These are phyloP conservation scores for Paramecium pentaurelia DNA, from an alignment of 73 alveolate species.

Conservation along the genomic window DNA sequence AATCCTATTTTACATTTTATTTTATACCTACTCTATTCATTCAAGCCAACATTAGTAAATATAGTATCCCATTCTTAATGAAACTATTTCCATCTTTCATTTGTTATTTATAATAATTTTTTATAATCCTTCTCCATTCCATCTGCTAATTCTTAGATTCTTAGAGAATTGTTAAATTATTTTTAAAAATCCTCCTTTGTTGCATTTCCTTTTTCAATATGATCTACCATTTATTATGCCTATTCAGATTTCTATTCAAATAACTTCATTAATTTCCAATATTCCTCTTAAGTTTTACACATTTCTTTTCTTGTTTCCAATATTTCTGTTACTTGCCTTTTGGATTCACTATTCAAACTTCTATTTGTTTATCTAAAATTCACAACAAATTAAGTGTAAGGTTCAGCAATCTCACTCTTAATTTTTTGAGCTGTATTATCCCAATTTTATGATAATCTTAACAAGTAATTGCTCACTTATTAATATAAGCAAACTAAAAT, in stretches of 20 bases:
- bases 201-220: slow-evolving; percentile 14
- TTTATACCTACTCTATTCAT: slow-evolving; percentile 1
- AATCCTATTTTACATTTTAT: neutral
- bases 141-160: slow-evolving; percentile 15
- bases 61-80: neutral
- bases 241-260: neutral
- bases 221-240: neutral
- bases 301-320: neutral
- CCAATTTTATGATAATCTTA: neutral
- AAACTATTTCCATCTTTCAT: neutral
- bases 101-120: neutral
- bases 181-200: slow-evolving; percentile 44
- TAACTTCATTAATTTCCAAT: slow-evolving; percentile 31
- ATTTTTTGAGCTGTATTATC: neutral
- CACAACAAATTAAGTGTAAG: neutral
- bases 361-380: slow-evolving; percentile 39
- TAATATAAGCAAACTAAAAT: neutral
- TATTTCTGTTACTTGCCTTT: neutral
- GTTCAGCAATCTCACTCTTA: slow-evolving; percentile 16
- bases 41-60: neutral
- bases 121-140: slow-evolving; percentile 25
- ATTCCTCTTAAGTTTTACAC: slow-evolving; percentile 32
- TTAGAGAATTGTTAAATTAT: neutral
- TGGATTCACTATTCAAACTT: slow-evolving; percentile 5
- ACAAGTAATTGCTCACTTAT: slow-evolving; percentile 29